phyloP scores from a whole-genome alignment of 169 alveolate species.

The Plasmodium chabaudi region DNA sequence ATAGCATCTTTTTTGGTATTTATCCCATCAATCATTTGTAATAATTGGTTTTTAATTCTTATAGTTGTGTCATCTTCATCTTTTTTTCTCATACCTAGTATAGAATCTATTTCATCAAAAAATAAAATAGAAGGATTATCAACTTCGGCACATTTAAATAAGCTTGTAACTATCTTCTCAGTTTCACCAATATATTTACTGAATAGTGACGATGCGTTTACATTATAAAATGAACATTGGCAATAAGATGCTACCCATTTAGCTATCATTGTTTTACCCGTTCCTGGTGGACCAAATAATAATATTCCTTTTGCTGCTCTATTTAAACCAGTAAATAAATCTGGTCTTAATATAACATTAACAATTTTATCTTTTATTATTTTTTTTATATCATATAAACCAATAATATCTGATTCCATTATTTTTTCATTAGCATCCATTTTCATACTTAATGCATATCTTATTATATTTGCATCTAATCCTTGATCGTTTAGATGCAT shows the following conservation, averaged over 20 bases:
- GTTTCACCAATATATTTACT: slow-evolving; percentile 96
- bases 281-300: slow-evolving; percentile 92
- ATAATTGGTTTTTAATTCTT: slow-evolving; percentile 93
- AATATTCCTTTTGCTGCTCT: slow-evolving; percentile 91
- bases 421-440: slow-evolving; percentile 73
- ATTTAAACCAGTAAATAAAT: slow-evolving; percentile 89
- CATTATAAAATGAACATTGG: slow-evolving; percentile 93
- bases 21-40: slow-evolving; percentile 95
- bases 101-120: slow-evolving; percentile 95
- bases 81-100: slow-evolving; percentile 90
- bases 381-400: slow-evolving; percentile 82
- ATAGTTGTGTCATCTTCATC: slow-evolving; percentile 94
- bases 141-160: slow-evolving; percentile 92
- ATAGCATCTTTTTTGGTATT: slow-evolving; percentile 86
- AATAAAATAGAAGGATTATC: slow-evolving; percentile 93
- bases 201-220: slow-evolving; percentile 93
- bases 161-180: slow-evolving; percentile 92
- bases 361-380: slow-evolving; percentile 88
- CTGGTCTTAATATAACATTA: slow-evolving; percentile 90
- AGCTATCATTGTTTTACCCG: slow-evolving; percentile 92
- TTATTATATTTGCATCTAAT: slow-evolving; percentile 30
- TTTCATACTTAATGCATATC: slow-evolving; percentile 63
- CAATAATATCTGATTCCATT: slow-evolving; percentile 81
- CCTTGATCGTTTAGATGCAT: slow-evolving; percentile 39
- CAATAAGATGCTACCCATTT: slow-evolving; percentile 95